These are phyloP conservation scores for Euphorbia peplus DNA, from an alignment of 345 rosid species.

Conservation along the genomic window DNA sequence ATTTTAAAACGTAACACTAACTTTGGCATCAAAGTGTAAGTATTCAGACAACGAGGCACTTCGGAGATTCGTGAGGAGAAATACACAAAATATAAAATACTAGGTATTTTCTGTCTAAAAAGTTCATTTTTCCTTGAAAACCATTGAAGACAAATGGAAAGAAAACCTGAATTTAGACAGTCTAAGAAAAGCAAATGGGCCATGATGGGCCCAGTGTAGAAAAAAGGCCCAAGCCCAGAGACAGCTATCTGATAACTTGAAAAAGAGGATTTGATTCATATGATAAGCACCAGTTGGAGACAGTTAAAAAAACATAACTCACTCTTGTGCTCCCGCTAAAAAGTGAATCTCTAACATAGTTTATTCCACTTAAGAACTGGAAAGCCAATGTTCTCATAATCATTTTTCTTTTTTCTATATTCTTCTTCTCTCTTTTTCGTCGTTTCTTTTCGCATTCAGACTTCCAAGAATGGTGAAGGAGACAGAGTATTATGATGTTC, in stretches of 20 bases:
- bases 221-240: conserved; percentile 2
- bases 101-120: too few relatives aligned
- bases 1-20: too few relatives aligned
- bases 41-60: too few relatives aligned
- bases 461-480: conserved; percentile 52
- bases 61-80: too few relatives aligned
- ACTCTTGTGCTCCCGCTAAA: conserved; percentile 53
- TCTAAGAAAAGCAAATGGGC: background rate
- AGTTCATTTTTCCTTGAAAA: too few relatives aligned
- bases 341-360: conserved; percentile 37
- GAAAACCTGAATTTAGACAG: too few relatives aligned
- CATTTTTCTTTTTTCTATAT: conserved; percentile 11
- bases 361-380: conserved; percentile 55
- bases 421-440: background rate
- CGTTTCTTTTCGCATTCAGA: conserved; percentile 13
- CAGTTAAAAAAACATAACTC: conserved; percentile 46
- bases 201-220: background rate
- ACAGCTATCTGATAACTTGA: conserved; percentile 8
- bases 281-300: conserved; percentile 29
- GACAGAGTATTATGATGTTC: conserved; percentile 70
- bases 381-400: conserved; percentile 41
- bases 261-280: background rate
- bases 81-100: background rate
- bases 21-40: too few relatives aligned
- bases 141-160: too few relatives aligned